Conservation (phyloP, 257 asterid genomes). For the Prunella vulgaris region DNA sequence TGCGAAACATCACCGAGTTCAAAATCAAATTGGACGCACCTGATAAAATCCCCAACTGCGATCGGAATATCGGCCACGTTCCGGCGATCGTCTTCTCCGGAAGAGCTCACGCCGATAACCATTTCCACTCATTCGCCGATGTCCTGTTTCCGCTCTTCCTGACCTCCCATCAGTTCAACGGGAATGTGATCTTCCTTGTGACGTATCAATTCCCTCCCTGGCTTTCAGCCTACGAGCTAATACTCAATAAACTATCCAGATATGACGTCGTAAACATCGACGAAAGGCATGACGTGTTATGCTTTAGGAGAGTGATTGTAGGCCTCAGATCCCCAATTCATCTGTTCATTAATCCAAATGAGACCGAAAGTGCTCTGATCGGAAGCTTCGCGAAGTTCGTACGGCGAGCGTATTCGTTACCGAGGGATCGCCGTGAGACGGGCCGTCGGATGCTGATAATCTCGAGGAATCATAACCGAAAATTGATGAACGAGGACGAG, state of each 20-base stretch:
- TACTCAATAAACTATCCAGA: constrained; percentile 34
- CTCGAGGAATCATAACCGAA: constrained; percentile 35
- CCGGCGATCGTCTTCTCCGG: constrained; percentile 56
- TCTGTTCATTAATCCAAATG: constrained; percentile 27
- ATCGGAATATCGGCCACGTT: constrained; percentile 4
- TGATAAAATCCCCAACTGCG: constrained; percentile 33
- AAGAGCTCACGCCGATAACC: constrained; percentile 46
- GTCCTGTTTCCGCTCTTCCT: constrained; percentile 45
- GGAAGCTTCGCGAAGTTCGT: constrained; percentile 38
- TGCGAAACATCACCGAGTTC: background rate
- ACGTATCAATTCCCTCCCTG: constrained; percentile 25
- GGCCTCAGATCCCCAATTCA: constrained; percentile 41
- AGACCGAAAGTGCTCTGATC: constrained; percentile 15
- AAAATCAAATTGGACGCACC: background rate
- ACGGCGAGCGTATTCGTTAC: constrained; percentile 31
- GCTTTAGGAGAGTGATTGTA: constrained; percentile 37
- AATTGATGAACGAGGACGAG: constrained; percentile 27
- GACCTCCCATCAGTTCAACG: constrained; percentile 36
- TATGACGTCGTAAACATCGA: constrained; percentile 38
- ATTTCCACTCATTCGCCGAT: constrained; percentile 55
- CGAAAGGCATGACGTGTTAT: constrained; percentile 26
- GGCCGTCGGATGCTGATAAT: constrained; percentile 34
- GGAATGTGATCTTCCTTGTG: constrained; percentile 39
- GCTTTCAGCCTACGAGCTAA: constrained; percentile 25
- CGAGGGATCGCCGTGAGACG: background rate